Evolutionary conservation across 306 rosid genomes (phyloP).

Genomic region (Trifolium repens): DNA sequence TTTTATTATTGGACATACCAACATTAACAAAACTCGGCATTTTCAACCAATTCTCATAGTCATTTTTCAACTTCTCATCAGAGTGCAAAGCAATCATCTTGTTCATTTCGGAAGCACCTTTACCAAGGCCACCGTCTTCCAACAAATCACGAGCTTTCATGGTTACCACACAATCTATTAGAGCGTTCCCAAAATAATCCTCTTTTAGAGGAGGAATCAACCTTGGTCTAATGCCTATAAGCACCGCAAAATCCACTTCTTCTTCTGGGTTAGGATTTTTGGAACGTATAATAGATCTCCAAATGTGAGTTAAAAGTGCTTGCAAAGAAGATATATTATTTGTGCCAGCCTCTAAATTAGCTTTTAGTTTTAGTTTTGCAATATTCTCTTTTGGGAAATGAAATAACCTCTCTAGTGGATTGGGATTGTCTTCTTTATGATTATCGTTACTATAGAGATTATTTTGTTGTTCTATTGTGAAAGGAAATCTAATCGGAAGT

Average conservation of each 20-base stretch:
- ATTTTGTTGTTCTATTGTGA: background rate
- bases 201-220: background rate
- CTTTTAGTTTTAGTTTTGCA: conserved; percentile 47
- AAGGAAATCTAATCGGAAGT: conserved; percentile 15
- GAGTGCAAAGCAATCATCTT: too few relatives aligned
- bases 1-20: too few relatives aligned
- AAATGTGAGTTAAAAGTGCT: conserved; percentile 43
- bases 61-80: too few relatives aligned
- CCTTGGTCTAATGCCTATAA: conserved; percentile 38
- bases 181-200: background rate
- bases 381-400: conserved; percentile 41
- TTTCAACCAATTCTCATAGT: too few relatives aligned
- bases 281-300: conserved; percentile 42
- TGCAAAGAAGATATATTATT: conserved; percentile 50
- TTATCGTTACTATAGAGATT: background rate
- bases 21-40: too few relatives aligned
- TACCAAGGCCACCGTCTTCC: too few relatives aligned
- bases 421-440: background rate
- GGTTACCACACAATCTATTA: background rate
- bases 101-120: too few relatives aligned
- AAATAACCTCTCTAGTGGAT: conserved; percentile 10
- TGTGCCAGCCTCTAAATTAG: conserved; percentile 28
- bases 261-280: conserved; percentile 15
- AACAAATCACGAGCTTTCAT: background rate
- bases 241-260: conserved; percentile 5